A percentile compares a stretch with the other conserved stretches of the same genome.
Evolutionary conservation across 2,329 filamentous ascomycete genomes (phyloP).

Genomic region (Talaromyces verruculosus): DNA sequence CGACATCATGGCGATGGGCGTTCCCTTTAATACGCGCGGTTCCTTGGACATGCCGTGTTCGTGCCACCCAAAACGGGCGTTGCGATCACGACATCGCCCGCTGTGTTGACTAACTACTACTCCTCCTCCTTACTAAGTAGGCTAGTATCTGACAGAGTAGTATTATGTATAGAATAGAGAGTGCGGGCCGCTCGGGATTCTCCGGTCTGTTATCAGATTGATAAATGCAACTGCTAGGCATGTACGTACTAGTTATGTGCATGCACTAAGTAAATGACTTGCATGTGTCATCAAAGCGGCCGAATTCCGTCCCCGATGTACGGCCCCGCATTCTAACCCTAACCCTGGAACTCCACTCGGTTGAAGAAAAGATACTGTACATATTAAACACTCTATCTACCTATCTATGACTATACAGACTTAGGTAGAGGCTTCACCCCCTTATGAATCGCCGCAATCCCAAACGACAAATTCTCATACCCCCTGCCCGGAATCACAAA

Average conservation of each 20-base stretch:
- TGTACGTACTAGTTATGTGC: no score
- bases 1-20: neutral
- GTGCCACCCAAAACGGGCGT: neutral
- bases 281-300: neutral
- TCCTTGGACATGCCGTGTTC: neutral
- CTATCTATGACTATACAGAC: neutral
- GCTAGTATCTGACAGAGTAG: neutral
- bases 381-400: slow-evolving; percentile 2
- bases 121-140: neutral
- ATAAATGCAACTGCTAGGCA: neutral
- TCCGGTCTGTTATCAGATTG: neutral
- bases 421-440: slow-evolving; percentile 71
- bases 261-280: neutral
- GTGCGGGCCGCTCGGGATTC: slow-evolving; percentile 1
- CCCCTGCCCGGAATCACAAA: slow-evolving; percentile 80
- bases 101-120: neutral
- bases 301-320: neutral
- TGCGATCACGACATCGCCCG: slow-evolving; percentile 15
- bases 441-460: slow-evolving; percentile 94
- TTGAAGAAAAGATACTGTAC: neutral
- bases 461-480: slow-evolving; percentile 87
- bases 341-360: neutral
- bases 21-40: neutral
- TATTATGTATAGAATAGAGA: neutral
- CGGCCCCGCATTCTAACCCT: neutral